Percentiles rank a stretch among this genome's conserved stretches.
Conservation (phyloP, 306 rosid species). For the Morella rubra region DNA sequence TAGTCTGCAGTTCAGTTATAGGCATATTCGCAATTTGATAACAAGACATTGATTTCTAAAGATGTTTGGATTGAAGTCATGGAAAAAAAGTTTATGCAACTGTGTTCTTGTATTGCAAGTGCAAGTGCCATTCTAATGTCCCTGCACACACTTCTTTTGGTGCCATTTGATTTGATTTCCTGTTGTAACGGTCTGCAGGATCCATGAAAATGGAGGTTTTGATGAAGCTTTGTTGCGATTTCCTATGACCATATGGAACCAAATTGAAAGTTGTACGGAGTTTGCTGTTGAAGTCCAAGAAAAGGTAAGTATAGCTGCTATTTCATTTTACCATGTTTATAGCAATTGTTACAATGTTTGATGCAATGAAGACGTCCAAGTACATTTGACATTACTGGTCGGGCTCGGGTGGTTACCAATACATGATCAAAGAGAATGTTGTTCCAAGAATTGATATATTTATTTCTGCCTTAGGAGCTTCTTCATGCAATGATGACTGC, state of each 20-base stretch:
- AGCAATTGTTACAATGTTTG: background rate
- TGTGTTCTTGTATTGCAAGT: background rate
- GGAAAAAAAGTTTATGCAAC: background rate
- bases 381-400: constrained; percentile 19
- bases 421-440: constrained; percentile 6
- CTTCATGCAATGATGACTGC: constrained; percentile 70
- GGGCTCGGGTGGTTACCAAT: background rate
- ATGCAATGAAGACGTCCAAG: constrained; percentile 9
- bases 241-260: constrained; percentile 63
- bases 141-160: background rate
- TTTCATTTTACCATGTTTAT: constrained; percentile 15
- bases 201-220: constrained; percentile 53
- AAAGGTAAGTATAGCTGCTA: constrained; percentile 47
- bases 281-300: constrained; percentile 40
- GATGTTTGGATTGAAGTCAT: background rate
- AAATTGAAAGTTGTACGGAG: constrained; percentile 46
- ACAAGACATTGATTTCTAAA: background rate
- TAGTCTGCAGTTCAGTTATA: background rate
- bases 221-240: constrained; percentile 65
- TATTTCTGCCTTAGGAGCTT: constrained; percentile 59
- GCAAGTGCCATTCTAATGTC: background rate
- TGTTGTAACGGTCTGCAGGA: constrained; percentile 50
- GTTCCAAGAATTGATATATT: constrained; percentile 25
- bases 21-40: background rate
- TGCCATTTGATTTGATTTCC: constrained; percentile 12